Conservation (phyloP, 208 protist genomes). For the Trypanosomatidae sp. region DNA sequence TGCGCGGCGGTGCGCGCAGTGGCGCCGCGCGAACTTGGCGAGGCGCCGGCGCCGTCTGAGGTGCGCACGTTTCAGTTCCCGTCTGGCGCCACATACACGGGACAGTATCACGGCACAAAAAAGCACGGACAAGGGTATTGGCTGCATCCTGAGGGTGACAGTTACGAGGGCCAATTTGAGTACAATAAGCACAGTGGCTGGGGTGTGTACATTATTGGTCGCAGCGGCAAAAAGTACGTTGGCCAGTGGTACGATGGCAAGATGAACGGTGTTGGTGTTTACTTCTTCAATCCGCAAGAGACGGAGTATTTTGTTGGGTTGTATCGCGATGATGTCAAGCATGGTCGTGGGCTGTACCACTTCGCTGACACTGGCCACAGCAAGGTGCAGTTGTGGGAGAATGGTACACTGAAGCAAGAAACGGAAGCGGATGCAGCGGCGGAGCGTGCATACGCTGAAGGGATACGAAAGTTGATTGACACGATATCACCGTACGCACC, state of each 20-base stretch:
- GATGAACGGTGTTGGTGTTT: slow-evolving; percentile 83
- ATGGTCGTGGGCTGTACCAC: slow-evolving; percentile 76
- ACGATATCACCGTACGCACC: slow-evolving; percentile 45
- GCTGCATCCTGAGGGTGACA: slow-evolving; percentile 81
- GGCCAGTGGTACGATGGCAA: slow-evolving; percentile 75
- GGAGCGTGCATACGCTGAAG: slow-evolving; percentile 28
- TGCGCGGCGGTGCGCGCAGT: slow-evolving; percentile 28
- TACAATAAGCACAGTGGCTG: slow-evolving; percentile 83
- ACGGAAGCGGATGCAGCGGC: slow-evolving; percentile 19
- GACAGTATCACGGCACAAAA: slow-evolving; percentile 78
- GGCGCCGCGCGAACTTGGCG: slow-evolving; percentile 49
- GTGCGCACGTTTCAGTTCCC: slow-evolving; percentile 81
- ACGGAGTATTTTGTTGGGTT: slow-evolving; percentile 81
- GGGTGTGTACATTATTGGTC: slow-evolving; percentile 81
- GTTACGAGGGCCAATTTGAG: slow-evolving; percentile 81
- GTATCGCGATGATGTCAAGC: slow-evolving; percentile 74
- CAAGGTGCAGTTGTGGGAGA: slow-evolving; percentile 68
- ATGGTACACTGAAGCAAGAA: slow-evolving; percentile 62
- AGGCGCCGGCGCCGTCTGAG: slow-evolving; percentile 31
- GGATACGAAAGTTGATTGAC: slow-evolving; percentile 47
- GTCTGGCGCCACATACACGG: slow-evolving; percentile 76
- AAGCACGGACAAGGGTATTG: slow-evolving; percentile 83
- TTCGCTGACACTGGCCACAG: slow-evolving; percentile 59
- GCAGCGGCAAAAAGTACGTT: slow-evolving; percentile 79
- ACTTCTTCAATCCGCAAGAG: slow-evolving; percentile 82